Evolutionary conservation across 2,329 filamentous ascomycete genomes (phyloP), one percentile per base, ranked within the genome.

Genomic region (Monosporascus sp.): DNA sequence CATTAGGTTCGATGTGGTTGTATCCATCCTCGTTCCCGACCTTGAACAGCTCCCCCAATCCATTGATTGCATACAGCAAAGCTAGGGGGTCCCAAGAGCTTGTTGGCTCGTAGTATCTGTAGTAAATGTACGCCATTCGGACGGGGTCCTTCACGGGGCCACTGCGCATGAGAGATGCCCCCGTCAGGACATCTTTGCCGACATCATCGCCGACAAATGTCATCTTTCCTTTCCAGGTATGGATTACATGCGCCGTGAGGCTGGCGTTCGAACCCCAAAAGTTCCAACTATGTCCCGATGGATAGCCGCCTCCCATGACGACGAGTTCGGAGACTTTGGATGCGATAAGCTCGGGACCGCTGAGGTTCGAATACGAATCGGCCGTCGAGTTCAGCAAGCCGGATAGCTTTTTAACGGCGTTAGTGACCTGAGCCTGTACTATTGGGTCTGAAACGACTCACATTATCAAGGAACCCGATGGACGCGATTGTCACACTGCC

Each of bases 251-350:
- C 2, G 69, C 69, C 0, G 77, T 69, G 3, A 62, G 60, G 0
- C 54, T 53, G 0, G 74, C 64, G 52, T 76, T 70, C 44, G 64
- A 61, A 24, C 73, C 73, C 31, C 64, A 75, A 56, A 81, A 81
- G 61, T 82, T 81, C 62, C 68, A 81, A 51, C 77, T 73, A 51
- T 67, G 63, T 8, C 77, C 77, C 0, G 68, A 69, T 0, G 77
- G 76, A 52, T 79, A 82, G 7, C 53, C 63, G 14, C 79, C 79
- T 24, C 79, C 79, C 78, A 81, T 81, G 6, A 81, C 60, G 2
- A 81, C 74, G 1, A 81, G 67, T 60, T 81, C 73, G 1, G 63
- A 61, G 2, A 81, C 76, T 57, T 81, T 81, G 9, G 56, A 51
- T 1, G 65, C 56, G 22, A 81, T 56, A 2, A 81, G 71, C 8